Evolutionary conservation across 2,329 filamentous ascomycete species (phyloP).

Genomic region (Claviceps sorghi): DNA sequence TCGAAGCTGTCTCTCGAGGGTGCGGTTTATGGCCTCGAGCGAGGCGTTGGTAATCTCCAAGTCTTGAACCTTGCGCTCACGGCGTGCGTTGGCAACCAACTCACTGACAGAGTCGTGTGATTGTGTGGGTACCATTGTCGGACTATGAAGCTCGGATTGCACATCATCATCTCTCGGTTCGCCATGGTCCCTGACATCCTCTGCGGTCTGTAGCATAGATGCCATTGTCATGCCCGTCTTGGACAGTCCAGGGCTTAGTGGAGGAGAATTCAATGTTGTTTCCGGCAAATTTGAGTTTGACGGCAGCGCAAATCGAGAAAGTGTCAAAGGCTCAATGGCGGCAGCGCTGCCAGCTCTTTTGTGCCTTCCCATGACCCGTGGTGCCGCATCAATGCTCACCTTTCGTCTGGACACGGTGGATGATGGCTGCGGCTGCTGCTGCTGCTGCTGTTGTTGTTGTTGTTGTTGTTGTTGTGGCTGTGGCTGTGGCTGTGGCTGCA

Average conservation of each 20-base stretch:
- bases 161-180: conserved; percentile 15
- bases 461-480: conserved; percentile 15
- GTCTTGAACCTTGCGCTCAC: conserved; percentile 89
- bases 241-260: conserved; percentile 16
- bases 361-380: conserved; percentile 21
- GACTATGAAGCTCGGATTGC: conserved; percentile 31
- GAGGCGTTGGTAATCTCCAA: conserved; percentile 95
- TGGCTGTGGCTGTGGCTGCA: conserved; percentile 19
- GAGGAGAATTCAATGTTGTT: conserved; percentile 19
- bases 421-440: conserved; percentile 11
- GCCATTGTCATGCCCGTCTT: conserved; percentile 33
- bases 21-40: conserved; percentile 85
- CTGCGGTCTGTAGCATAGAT: conserved; percentile 40
- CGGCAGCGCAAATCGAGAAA: conserved; percentile 20
- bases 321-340: conserved; percentile 22
- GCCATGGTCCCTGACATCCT: conserved; percentile 29
- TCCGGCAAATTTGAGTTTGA: conserved; percentile 16
- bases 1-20: conserved; percentile 76
- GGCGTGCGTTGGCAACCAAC: conserved; percentile 70
- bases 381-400: conserved; percentile 28
- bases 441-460: conserved; percentile 18
- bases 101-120: conserved; percentile 53
- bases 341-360: conserved; percentile 27
- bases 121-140: conserved; percentile 39
- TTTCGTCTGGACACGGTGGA: conserved; percentile 22